phyloP scores from a whole-genome alignment of 805 yeast genomes.

The Candida tibetensis region DNA sequence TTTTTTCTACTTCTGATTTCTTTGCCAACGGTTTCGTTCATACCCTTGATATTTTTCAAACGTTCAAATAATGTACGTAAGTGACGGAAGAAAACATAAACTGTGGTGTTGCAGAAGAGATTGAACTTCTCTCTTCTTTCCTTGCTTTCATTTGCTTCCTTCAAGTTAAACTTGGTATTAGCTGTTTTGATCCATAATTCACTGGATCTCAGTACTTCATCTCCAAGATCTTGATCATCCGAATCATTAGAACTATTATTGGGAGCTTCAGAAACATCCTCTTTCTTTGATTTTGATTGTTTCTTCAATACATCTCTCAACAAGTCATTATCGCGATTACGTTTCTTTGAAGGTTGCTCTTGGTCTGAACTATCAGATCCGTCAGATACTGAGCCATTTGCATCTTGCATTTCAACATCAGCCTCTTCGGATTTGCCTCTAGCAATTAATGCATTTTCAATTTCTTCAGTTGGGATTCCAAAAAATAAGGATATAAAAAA shows the following conservation, averaged over 20 bases:
- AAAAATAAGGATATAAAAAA: slow-evolving; percentile 74
- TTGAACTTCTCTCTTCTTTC: slow-evolving; percentile 59
- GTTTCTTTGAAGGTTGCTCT: slow-evolving; percentile 36
- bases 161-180: slow-evolving; percentile 25
- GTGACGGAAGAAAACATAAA: slow-evolving; percentile 86
- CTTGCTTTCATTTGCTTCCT: slow-evolving; percentile 18
- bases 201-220: slow-evolving; percentile 35
- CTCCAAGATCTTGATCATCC: slow-evolving; percentile 30
- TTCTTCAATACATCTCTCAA: slow-evolving; percentile 60
- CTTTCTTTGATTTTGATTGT: slow-evolving; percentile 40
- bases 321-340: slow-evolving; percentile 53
- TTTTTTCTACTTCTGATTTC: slow-evolving; percentile 64
- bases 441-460: slow-evolving; percentile 39
- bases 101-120: slow-evolving; percentile 82
- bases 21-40: slow-evolving; percentile 66
- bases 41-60: slow-evolving; percentile 67
- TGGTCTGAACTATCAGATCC: slow-evolving; percentile 11
- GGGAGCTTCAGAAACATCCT: slow-evolving; percentile 33
- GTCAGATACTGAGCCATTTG: slow-evolving; percentile 12
- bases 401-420: slow-evolving; percentile 14
- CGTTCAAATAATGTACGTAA: slow-evolving; percentile 79
- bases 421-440: slow-evolving; percentile 15
- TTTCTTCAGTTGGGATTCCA: slow-evolving; percentile 48
- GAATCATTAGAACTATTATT: slow-evolving; percentile 24
- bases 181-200: slow-evolving; percentile 44